Evolutionary conservation across 2,329 filamentous ascomycete genomes (phyloP).

Genomic region (Cercospora sp.): DNA sequence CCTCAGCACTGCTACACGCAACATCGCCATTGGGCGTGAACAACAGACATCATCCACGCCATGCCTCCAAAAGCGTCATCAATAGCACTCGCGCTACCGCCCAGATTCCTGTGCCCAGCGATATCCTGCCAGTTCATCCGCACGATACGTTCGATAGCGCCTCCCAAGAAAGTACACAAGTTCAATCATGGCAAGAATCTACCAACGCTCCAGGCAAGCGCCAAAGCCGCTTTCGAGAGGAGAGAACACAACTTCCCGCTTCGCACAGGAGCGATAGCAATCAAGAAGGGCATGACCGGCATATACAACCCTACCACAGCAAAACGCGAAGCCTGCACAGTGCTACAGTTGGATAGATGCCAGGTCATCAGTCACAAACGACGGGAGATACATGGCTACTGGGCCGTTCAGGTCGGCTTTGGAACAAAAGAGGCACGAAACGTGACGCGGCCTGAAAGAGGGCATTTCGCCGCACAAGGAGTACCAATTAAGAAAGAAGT

Average conservation of each 20-base stretch:
- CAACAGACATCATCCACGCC: background rate
- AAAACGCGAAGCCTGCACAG: constrained; percentile 79
- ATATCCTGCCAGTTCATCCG: constrained; percentile 37
- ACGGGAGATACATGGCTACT: constrained; percentile 79
- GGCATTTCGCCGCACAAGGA: constrained; percentile 81
- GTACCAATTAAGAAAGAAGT: constrained; percentile 82
- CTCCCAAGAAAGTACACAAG: constrained; percentile 48
- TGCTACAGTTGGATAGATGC: constrained; percentile 89
- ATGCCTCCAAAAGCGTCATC: constrained; percentile 35
- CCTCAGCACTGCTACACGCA: background rate
- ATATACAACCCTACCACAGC: constrained; percentile 77
- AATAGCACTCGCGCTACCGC: constrained; percentile 34
- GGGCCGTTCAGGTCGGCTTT: constrained; percentile 83
- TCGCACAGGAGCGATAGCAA: constrained; percentile 78
- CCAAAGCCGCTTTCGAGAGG: constrained; percentile 60
- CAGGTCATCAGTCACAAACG: constrained; percentile 90
- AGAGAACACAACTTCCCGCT: constrained; percentile 60
- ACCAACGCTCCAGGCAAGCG: constrained; percentile 56
- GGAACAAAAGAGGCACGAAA: constrained; percentile 74
- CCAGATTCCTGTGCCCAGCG: constrained; percentile 38
- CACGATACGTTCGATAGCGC: constrained; percentile 61
- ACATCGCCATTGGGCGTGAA: background rate
- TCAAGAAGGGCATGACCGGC: constrained; percentile 96
- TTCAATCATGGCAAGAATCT: constrained; percentile 56
- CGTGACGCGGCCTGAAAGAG: constrained; percentile 77